phyloP scores from a whole-genome alignment of 2,329 filamentous ascomycete species.

The Phaeosphaeriaceae sp. region DNA sequence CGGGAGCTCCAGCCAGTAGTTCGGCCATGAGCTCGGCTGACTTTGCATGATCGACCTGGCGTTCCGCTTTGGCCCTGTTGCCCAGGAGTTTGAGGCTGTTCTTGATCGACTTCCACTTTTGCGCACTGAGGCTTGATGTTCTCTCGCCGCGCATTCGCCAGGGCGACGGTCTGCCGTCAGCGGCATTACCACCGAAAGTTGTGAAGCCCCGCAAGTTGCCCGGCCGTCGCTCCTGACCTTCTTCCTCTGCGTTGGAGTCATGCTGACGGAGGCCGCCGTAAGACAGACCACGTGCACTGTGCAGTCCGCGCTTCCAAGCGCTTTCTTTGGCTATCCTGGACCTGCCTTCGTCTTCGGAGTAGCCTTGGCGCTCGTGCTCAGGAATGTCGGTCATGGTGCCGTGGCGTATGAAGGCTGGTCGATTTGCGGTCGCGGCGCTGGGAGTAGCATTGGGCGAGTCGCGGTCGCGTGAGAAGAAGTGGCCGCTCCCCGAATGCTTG shows the following conservation, averaged over 20 bases:
- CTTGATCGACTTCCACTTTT: conserved; percentile 93
- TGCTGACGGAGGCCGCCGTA: conserved; percentile 49
- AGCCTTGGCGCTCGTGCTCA: conserved; percentile 54
- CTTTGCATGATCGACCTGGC: conserved; percentile 88
- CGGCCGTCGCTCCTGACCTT: conserved; percentile 49
- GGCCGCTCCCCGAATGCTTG: conserved; percentile 56
- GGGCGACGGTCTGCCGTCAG: conserved; percentile 49
- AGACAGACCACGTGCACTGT: conserved; percentile 56
- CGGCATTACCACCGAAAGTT: conserved; percentile 47
- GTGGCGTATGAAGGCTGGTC: conserved; percentile 60
- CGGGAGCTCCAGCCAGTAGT: conserved; percentile 87
- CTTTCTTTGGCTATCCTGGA: conserved; percentile 55
- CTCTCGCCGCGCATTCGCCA: conserved; percentile 55
- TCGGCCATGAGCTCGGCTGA: conserved; percentile 97
- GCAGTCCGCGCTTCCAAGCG: conserved; percentile 55
- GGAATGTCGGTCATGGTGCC: conserved; percentile 58
- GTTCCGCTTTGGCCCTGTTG: conserved; percentile 81
- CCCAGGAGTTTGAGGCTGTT: conserved; percentile 80
- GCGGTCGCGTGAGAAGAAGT: conserved; percentile 57
- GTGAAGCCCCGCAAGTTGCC: conserved; percentile 57
- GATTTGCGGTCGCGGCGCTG: conserved; percentile 22
- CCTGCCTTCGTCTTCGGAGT: conserved; percentile 60
- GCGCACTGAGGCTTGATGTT: conserved; percentile 62
- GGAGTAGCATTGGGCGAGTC: conserved; percentile 47
- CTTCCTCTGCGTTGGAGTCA: conserved; percentile 40